phyloP scores from a whole-genome alignment of 2,329 filamentous ascomycete species.

The Penicillium glabrum region DNA sequence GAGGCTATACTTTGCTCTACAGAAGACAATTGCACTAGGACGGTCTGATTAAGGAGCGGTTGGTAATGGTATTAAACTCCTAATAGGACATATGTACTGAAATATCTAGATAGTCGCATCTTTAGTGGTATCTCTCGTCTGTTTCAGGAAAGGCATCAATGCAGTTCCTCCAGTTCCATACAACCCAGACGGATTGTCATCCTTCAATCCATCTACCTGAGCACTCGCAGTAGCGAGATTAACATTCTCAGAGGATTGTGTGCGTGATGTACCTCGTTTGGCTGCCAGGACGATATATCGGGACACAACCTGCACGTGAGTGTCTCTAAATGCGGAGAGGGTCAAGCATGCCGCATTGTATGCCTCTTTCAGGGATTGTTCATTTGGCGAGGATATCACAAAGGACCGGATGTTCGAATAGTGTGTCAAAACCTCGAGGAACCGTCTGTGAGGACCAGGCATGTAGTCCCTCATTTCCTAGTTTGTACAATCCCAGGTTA shows the following conservation, averaged over 20 bases:
- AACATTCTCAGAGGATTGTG: constrained; percentile 18
- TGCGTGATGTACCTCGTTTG: constrained; percentile 16
- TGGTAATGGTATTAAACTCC: neutral
- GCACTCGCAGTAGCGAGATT: constrained; percentile 51
- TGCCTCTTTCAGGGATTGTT: constrained; percentile 39
- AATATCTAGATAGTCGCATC: constrained; percentile 34
- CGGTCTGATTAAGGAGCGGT: neutral
- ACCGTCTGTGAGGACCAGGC: constrained; percentile 54
- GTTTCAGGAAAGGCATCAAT: constrained; percentile 54
- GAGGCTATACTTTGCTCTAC: no score
- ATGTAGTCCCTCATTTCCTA: constrained; percentile 57
- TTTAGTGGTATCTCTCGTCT: constrained; percentile 53
- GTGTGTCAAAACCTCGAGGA: constrained; percentile 47
- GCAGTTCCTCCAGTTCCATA: constrained; percentile 54
- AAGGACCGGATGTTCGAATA: constrained; percentile 50
- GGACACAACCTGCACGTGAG: constrained; percentile 55
- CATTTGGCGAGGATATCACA: constrained; percentile 35
- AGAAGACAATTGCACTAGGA: no score
- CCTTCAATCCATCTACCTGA: constrained; percentile 30
- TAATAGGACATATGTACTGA: neutral
- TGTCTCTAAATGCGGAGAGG: constrained; percentile 50
- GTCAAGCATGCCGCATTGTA: constrained; percentile 50
- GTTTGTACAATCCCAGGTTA: constrained; percentile 7
- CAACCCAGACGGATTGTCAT: constrained; percentile 38
- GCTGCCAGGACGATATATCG: constrained; percentile 53